Evolutionary conservation across 768 basidiomycete species (phyloP).

Genomic region (Mycena vulgaris): DNA sequence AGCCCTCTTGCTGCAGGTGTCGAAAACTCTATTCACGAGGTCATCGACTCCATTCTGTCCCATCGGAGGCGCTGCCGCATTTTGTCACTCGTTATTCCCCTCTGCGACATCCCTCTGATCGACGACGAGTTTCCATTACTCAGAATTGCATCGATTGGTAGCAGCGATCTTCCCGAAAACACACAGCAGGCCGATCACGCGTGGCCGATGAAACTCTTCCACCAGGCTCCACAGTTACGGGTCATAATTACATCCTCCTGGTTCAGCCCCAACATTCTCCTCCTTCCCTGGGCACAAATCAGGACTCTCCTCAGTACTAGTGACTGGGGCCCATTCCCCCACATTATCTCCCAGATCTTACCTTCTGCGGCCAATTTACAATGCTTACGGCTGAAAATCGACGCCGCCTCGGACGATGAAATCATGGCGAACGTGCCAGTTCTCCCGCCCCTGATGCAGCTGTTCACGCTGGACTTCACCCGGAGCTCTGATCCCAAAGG

Average conservation of each 20-base stretch:
- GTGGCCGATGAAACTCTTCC: background rate
- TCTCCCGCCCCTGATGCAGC: background rate
- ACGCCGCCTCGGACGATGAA: background rate
- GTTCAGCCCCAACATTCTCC: background rate
- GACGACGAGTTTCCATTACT: background rate
- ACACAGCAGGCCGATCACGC: background rate
- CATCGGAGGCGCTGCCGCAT: background rate
- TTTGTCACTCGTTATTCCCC: background rate
- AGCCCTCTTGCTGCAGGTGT: too few relatives aligned
- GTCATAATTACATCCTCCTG: background rate
- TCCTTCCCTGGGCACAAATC: background rate
- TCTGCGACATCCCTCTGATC: background rate
- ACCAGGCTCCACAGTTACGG: background rate
- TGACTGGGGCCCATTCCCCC: background rate
- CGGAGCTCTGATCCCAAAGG: background rate
- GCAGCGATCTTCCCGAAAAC: background rate
- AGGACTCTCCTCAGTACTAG: background rate
- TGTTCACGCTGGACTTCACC: background rate
- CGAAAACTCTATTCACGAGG: background rate
- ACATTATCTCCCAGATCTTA: background rate
- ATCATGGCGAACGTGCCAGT: background rate
- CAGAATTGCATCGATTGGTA: background rate
- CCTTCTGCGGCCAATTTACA: background rate
- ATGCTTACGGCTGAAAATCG: background rate
- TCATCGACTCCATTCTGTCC: background rate